Base-by-base conservation (phyloP, 148 eudicot genomes). In the Camellia sinensis region DNA sequence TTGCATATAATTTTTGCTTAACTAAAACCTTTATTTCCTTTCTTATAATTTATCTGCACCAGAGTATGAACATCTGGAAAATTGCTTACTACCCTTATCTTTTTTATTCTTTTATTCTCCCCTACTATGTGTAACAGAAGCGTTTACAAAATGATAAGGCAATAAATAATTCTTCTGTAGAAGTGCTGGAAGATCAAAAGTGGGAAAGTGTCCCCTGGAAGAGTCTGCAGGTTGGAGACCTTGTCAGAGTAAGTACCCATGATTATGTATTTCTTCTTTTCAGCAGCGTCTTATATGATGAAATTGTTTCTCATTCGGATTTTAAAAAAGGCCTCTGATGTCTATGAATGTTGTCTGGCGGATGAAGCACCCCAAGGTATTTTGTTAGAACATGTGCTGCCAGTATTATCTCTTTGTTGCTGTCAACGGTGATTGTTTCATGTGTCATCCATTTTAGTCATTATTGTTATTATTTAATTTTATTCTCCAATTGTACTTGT, bases 131-230 rank as follows among this genome's bases (percentile, higher is more conserved):
- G 77, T 61, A 78, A 84, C 92, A 96, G 99, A 96, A 96, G 84
- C 97, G 99, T 73, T 86, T 91, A 80, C 97, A 96, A 87, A 96
- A 96, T 88, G 99, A 96, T 76, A 81, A 86, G 90, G 45, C 95
- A 50, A 92, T 96, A 81, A 96, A 96, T 80, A 96, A 93, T 82
- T 76, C 97, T 66, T 73, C 83, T 72, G 75, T 92, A 56, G 98
- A 96, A 63, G 88, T 92, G 78, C 83, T 96, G 79, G 95, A 84
- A 87, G 92, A 88, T 82, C 86, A 84, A 77, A 89, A 67, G 78
- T 96, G 99, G 99, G 88, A 82, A 79, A 76, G 78, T 59, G 81
- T 81, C 80, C 86, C 97, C 50, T 96, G 99, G 99, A 93, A 93
- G 87, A 87, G 82, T 69, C 86, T 96, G 83, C 99, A 91, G 85